Percentiles rank a stretch among this genome's conserved stretches.
Conservation (phyloP, 2,329 filamentous ascomycete species). For the Macrophomina pseudophaseolina region DNA sequence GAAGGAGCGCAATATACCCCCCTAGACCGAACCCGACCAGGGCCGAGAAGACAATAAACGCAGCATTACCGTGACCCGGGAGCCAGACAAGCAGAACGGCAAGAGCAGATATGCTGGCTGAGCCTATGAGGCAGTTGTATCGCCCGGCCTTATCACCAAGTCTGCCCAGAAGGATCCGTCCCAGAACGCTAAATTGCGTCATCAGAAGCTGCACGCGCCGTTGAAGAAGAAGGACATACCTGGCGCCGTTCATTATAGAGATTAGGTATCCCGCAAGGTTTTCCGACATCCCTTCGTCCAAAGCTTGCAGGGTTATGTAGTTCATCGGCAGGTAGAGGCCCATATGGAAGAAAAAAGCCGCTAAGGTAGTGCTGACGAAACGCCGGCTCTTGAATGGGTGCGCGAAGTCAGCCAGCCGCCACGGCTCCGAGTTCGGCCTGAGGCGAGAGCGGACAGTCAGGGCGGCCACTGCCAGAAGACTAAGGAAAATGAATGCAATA, state of each 20-base stretch:
- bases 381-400: constrained; percentile 30
- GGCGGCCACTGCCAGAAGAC: constrained; percentile 47
- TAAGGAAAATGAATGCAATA: constrained; percentile 63
- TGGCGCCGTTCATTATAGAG: constrained; percentile 56
- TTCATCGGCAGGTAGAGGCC: constrained; percentile 62
- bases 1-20: constrained; percentile 66
- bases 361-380: constrained; percentile 31
- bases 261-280: constrained; percentile 59
- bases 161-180: constrained; percentile 56
- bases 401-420: constrained; percentile 37
- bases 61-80: constrained; percentile 40
- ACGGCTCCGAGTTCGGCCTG: constrained; percentile 39
- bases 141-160: constrained; percentile 56
- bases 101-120: constrained; percentile 52
- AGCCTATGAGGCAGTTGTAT: constrained; percentile 55
- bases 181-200: constrained; percentile 46
- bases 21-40: constrained; percentile 67
- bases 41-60: constrained; percentile 41
- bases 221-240: background rate
- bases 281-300: constrained; percentile 53
- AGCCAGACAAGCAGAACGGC: constrained; percentile 59
- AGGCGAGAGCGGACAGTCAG: constrained; percentile 56
- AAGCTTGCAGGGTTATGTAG: constrained; percentile 55
- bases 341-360: constrained; percentile 59
- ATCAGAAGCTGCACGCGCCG: background rate